These are phyloP conservation scores for Fusarium siculi DNA, from an alignment of 2,329 filamentous ascomycete species.

Conservation along the genomic window DNA sequence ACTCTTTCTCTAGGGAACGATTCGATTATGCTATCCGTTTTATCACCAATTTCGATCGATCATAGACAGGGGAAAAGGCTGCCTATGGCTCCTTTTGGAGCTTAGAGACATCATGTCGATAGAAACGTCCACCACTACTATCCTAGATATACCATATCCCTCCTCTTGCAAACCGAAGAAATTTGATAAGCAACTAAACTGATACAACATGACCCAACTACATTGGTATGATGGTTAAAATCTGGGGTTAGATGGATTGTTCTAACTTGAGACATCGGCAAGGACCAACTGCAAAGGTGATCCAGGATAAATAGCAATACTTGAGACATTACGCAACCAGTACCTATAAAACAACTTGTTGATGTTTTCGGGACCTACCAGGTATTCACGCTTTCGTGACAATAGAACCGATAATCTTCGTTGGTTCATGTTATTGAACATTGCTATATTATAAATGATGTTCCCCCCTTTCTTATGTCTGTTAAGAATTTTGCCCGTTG, in stretches of 20 bases:
- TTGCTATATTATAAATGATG: not conserved
- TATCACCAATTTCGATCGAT: not conserved
- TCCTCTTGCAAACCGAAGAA: slow-evolving; percentile 3
- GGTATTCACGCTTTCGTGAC: slow-evolving; percentile 8
- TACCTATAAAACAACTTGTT: not conserved
- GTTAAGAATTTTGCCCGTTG: not conserved
- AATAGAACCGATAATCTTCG: not conserved
- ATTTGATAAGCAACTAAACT: not conserved
- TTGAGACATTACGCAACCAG: slow-evolving; percentile 19
- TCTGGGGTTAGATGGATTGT: not conserved
- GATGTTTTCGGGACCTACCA: not conserved
- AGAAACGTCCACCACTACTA: not conserved
- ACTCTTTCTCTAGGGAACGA: not conserved
- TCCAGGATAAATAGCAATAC: not conserved
- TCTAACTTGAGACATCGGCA: slow-evolving; percentile 7
- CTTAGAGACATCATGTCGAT: not conserved
- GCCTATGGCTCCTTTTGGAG: not conserved
- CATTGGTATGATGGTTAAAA: not conserved
- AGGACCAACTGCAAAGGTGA: not conserved
- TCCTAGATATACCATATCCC: not conserved
- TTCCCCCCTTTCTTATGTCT: not conserved
- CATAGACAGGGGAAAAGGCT: not conserved
- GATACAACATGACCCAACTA: not conserved
- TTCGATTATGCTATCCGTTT: not conserved
- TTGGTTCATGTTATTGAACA: not conserved